phyloP scores from a whole-genome alignment of 2,329 filamentous ascomycete genomes.

The Colletotrichum truncatum region DNA sequence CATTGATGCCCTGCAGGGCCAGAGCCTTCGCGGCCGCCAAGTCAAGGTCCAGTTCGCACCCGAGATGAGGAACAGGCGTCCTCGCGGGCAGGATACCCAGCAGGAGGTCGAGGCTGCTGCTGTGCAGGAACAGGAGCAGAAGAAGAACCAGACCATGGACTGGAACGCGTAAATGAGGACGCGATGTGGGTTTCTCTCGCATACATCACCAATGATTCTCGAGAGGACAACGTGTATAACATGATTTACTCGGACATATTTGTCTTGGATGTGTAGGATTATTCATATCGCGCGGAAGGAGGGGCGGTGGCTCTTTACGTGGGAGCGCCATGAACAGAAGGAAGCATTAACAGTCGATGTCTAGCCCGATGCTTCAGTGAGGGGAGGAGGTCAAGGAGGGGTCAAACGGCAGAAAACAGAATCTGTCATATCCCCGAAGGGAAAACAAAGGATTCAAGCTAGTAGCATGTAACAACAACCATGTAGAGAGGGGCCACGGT shows the following conservation, averaged over 20 bases:
- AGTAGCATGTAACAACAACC: too few relatives aligned
- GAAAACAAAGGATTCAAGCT: too few relatives aligned
- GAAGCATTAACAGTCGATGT: too few relatives aligned
- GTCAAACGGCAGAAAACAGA: too few relatives aligned
- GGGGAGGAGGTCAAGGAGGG: too few relatives aligned
- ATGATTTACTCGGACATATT: background rate
- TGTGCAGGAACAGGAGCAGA: slow-evolving; percentile 29
- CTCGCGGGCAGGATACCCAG: background rate
- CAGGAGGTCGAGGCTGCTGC: background rate
- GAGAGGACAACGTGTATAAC: background rate
- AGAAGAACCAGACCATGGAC: slow-evolving; percentile 11
- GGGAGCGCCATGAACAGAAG: too few relatives aligned
- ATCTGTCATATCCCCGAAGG: too few relatives aligned
- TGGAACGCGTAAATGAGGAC: slow-evolving; percentile 26
- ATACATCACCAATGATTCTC: too few relatives aligned
- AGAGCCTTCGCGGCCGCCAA: slow-evolving; percentile 71
- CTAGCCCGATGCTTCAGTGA: too few relatives aligned
- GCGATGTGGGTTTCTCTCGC: background rate
- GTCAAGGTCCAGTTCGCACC: slow-evolving; percentile 73
- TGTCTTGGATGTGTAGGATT: too few relatives aligned
- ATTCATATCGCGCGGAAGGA: too few relatives aligned
- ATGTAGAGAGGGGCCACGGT: background rate
- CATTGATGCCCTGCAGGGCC: slow-evolving; percentile 61
- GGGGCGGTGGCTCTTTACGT: too few relatives aligned
- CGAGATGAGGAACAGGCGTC: background rate